A percentile compares a stretch with the other conserved stretches of the same genome.
Evolutionary conservation across 177 flowering plant genomes (phyloP).

Genomic region (Telopea speciosissima): DNA sequence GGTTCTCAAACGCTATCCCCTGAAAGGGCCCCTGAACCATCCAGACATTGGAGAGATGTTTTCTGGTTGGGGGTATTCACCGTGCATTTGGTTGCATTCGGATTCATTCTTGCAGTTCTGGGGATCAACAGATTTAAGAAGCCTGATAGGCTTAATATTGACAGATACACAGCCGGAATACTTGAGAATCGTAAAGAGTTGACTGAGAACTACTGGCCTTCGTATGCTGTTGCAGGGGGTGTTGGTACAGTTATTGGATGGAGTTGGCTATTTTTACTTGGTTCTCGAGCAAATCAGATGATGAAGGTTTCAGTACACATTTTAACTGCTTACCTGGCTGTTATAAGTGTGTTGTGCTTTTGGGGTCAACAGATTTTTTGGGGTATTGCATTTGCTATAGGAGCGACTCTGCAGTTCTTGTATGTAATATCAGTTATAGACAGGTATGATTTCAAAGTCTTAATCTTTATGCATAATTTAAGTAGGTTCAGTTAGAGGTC

Average conservation of each 20-base stretch:
- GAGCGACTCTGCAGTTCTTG: constrained; percentile 77
- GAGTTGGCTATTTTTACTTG: constrained; percentile 77
- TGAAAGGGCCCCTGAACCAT: constrained; percentile 24
- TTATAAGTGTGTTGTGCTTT: constrained; percentile 79
- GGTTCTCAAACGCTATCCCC: constrained; percentile 24
- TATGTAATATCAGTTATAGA: constrained; percentile 87
- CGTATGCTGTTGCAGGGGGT: constrained; percentile 76
- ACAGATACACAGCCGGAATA: constrained; percentile 40
- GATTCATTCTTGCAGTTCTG: constrained; percentile 52
- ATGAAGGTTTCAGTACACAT: constrained; percentile 90
- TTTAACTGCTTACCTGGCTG: constrained; percentile 88
- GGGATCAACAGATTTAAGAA: constrained; percentile 80
- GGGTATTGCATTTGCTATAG: constrained; percentile 82
- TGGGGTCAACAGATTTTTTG: constrained; percentile 81
- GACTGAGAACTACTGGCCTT: constrained; percentile 87
- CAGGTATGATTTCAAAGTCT: constrained; percentile 41
- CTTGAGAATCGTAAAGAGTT: constrained; percentile 44
- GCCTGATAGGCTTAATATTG: constrained; percentile 70
- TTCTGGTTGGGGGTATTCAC: constrained; percentile 80
- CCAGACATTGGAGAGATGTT: constrained; percentile 84
- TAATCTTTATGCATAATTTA: background rate
- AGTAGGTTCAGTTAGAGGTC: background rate
- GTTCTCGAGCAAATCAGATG: constrained; percentile 70
- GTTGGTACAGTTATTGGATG: constrained; percentile 71
- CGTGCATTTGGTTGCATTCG: constrained; percentile 60